phyloP scores from a whole-genome alignment of 495 filamentous ascomycete species.

The Xylaria intraflava region DNA sequence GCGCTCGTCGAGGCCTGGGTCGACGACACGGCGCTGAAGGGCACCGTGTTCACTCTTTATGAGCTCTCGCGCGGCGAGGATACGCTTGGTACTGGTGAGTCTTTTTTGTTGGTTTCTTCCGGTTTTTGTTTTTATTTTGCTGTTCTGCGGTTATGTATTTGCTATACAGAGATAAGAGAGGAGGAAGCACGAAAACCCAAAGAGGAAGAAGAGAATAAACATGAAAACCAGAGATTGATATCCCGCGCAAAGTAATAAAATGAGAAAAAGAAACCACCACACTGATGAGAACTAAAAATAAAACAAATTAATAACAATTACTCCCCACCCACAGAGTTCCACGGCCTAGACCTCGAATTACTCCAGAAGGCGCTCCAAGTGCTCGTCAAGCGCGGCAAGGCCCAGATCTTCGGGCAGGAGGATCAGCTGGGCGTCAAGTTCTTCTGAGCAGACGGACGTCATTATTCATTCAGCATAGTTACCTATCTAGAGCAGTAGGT shows the following conservation, averaged over 20 bases:
- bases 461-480: conserved; percentile 6
- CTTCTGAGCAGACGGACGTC: conserved; percentile 50
- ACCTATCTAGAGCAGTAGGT: conserved; percentile 1
- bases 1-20: conserved; percentile 40
- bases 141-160: not conserved
- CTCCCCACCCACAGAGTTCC: conserved; percentile 55
- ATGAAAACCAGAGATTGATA: too few relatives aligned
- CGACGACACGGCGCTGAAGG: conserved; percentile 42
- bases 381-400: conserved; percentile 81
- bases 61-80: conserved; percentile 42
- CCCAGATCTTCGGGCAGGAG: conserved; percentile 85
- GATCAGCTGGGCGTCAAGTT: conserved; percentile 92
- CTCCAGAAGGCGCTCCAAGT: conserved; percentile 70
- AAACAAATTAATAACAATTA: not conserved
- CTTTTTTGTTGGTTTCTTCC: not conserved
- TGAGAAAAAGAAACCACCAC: too few relatives aligned
- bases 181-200: too few relatives aligned
- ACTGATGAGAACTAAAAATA: too few relatives aligned
- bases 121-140: not conserved
- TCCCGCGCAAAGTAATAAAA: too few relatives aligned
- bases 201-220: too few relatives aligned
- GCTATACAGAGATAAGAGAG: too few relatives aligned
- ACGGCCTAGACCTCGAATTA: conserved; percentile 76
- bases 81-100: conserved; percentile 34
- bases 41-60: conserved; percentile 43